Evolutionary conservation across 305 asterid species (phyloP).

Genomic region (Fraxinus dipetala): DNA sequence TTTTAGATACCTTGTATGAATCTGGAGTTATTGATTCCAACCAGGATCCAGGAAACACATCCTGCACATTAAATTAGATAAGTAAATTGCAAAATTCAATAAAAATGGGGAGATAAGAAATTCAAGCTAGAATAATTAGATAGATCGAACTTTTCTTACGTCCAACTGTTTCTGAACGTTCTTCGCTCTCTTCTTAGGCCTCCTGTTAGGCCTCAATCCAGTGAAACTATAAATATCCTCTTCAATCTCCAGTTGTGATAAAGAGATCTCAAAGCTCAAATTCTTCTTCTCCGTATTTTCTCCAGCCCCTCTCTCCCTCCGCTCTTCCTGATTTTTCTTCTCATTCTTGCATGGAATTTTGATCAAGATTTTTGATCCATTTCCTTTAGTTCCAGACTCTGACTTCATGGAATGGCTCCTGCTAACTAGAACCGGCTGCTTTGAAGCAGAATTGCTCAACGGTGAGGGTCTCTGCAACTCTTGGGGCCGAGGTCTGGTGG

Average conservation of each 20-base stretch:
- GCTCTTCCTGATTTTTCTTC: constrained; percentile 30
- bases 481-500: constrained; percentile 44
- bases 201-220: not conserved
- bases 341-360: constrained; percentile 41
- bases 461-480: constrained; percentile 28
- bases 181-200: constrained; percentile 18
- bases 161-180: not conserved
- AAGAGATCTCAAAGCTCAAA: not conserved
- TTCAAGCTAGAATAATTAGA: not conserved
- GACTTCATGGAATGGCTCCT: constrained; percentile 16
- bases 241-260: not conserved
- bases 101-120: not conserved
- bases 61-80: not conserved
- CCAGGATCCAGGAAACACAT: constrained; percentile 16
- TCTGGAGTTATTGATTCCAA: constrained; percentile 10
- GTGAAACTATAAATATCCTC: not conserved
- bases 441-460: constrained; percentile 37
- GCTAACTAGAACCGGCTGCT: constrained; percentile 27
- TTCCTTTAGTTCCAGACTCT: constrained; percentile 21
- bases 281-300: constrained; percentile 27
- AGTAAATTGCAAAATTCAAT: not conserved
- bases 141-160: not conserved
- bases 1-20: not conserved
- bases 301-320: constrained; percentile 26
- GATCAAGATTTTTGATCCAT: constrained; percentile 50